Evolutionary conservation across 176 grass and related monocot genomes (phyloP).

Genomic region (Aegilops sharonensis): DNA sequence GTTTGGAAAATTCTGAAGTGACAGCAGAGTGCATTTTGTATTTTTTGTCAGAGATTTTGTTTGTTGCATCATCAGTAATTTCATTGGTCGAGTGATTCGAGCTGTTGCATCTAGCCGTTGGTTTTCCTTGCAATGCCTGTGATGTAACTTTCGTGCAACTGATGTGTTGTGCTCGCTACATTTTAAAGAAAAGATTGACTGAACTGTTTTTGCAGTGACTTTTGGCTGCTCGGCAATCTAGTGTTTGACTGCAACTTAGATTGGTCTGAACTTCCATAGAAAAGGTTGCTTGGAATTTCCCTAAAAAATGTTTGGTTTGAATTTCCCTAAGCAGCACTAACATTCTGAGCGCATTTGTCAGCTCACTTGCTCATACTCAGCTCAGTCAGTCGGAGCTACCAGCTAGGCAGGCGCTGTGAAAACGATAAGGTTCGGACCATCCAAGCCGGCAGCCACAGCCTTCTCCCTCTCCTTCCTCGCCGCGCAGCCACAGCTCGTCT

Average conservation of each 20-base stretch:
- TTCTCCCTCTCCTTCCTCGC: background rate
- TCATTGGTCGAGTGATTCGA: background rate
- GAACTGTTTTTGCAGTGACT: too few relatives aligned
- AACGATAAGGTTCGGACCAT: background rate
- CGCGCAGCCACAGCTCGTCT: background rate
- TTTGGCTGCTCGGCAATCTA: too few relatives aligned
- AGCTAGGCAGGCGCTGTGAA: background rate
- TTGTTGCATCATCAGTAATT: conserved; percentile 29
- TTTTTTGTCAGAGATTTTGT: conserved; percentile 28
- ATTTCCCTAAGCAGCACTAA: background rate
- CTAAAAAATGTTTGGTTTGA: too few relatives aligned
- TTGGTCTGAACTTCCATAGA: too few relatives aligned
- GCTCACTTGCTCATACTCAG: background rate
- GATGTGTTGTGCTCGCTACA: too few relatives aligned
- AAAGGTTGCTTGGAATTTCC: too few relatives aligned
- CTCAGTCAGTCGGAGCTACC: background rate
- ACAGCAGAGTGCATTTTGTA: too few relatives aligned
- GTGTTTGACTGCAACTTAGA: too few relatives aligned
- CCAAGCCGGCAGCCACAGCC: background rate
- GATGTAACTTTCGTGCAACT: too few relatives aligned
- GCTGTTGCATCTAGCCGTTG: background rate
- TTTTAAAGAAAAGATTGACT: too few relatives aligned
- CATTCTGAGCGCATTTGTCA: background rate
- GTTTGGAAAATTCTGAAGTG: too few relatives aligned
- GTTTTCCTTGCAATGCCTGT: background rate